Evolutionary conservation across 2,329 filamentous ascomycete genomes (phyloP).

Genomic region (Penicillium digitatum): DNA sequence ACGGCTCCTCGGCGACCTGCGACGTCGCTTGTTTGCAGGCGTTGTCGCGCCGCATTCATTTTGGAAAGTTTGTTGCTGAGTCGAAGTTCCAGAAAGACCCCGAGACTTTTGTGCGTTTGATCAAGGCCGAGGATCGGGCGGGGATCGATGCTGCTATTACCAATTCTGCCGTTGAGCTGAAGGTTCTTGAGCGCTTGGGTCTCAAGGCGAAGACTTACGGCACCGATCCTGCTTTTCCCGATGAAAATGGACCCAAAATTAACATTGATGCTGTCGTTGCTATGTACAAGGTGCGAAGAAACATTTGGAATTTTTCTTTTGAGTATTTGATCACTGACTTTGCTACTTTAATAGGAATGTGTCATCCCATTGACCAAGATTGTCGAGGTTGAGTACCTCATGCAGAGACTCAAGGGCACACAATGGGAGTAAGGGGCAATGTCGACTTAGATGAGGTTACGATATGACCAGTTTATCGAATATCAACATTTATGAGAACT

Average conservation of each 20-base stretch:
- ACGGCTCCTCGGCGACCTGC: slow-evolving; percentile 84
- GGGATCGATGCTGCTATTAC: slow-evolving; percentile 90
- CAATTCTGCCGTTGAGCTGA: slow-evolving; percentile 79
- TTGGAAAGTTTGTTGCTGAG: slow-evolving; percentile 97
- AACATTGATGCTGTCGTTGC: slow-evolving; percentile 84
- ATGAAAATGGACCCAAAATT: slow-evolving; percentile 63
- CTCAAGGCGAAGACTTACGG: slow-evolving; percentile 93
- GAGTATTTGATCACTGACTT: not conserved
- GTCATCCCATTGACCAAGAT: slow-evolving; percentile 98
- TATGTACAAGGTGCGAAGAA: slow-evolving; percentile 65
- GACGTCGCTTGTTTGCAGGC: slow-evolving; percentile 90
- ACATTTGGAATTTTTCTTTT: not conserved
- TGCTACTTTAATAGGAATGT: slow-evolving; percentile 50
- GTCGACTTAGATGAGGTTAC: slow-evolving; percentile 18
- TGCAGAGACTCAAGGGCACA: slow-evolving; percentile 71
- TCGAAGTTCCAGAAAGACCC: slow-evolving; percentile 84
- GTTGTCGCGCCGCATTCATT: slow-evolving; percentile 85
- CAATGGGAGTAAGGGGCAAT: slow-evolving; percentile 42
- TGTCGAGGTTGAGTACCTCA: slow-evolving; percentile 96
- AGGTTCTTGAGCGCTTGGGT: slow-evolving; percentile 79
- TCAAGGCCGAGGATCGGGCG: slow-evolving; percentile 71
- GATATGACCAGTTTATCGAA: slow-evolving; percentile 13
- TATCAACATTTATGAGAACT: slow-evolving; percentile 7
- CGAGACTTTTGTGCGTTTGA: slow-evolving; percentile 75
- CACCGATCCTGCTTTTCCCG: slow-evolving; percentile 69